Conservation (phyloP, 192 early-diverging fungal genomes). For the Helicostylum pulchrum region DNA sequence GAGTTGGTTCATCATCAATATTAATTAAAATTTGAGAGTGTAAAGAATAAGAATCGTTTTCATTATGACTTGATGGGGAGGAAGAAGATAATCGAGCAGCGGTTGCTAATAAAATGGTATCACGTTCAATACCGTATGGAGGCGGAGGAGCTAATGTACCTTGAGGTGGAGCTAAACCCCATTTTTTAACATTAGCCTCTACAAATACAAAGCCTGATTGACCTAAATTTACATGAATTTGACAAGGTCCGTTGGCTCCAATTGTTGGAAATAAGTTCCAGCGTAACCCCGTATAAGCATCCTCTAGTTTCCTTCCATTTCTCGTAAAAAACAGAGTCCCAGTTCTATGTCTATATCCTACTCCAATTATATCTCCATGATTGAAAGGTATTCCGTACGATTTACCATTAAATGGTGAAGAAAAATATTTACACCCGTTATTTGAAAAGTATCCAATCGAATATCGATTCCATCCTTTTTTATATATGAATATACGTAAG, state of each 20-base stretch:
- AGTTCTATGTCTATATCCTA: slow-evolving; percentile 48
- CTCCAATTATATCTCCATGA: slow-evolving; percentile 49
- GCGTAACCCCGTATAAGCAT: slow-evolving; percentile 35
- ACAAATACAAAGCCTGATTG: slow-evolving; percentile 72
- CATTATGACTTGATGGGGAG: too few species aligned
- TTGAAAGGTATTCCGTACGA: slow-evolving; percentile 35
- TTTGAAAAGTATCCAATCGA: slow-evolving; percentile 47
- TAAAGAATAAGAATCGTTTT: too few species aligned
- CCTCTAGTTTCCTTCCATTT: slow-evolving; percentile 44
- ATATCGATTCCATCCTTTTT: slow-evolving; percentile 44
- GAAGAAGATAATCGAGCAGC: background rate
- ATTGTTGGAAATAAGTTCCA: slow-evolving; percentile 43
- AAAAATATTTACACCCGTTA: slow-evolving; percentile 40
- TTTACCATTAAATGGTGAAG: slow-evolving; percentile 32
- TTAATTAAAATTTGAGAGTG: too few species aligned
- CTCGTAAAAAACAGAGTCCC: slow-evolving; percentile 50
- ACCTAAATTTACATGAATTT: slow-evolving; percentile 44
- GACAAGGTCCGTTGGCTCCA: slow-evolving; percentile 43
- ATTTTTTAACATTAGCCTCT: slow-evolving; percentile 82
- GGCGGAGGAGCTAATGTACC: slow-evolving; percentile 70
- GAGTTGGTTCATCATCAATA: too few species aligned
- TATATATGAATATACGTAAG: background rate
- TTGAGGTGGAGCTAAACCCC: slow-evolving; percentile 75
- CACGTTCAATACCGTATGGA: slow-evolving; percentile 70
- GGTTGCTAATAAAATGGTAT: slow-evolving; percentile 58